These are phyloP conservation scores for Umbelopsis sp. DNA, from an alignment of 371 early-diverging fungal species.

Conservation along the genomic window DNA sequence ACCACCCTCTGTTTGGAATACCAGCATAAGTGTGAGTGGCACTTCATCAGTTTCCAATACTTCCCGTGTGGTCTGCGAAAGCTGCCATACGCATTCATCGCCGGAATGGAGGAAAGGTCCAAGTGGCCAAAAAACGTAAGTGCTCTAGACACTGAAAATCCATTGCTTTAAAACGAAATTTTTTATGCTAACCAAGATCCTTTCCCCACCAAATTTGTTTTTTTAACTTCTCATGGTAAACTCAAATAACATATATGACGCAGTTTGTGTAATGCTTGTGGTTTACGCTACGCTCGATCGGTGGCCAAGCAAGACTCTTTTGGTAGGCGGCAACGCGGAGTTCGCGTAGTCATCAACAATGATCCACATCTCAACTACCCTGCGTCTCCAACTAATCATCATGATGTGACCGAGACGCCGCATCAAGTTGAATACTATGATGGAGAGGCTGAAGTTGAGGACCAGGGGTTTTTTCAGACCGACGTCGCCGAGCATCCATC, in stretches of 20 bases:
- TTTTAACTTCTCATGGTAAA: neutral
- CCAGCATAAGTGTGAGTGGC: neutral
- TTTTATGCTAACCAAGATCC: too few species aligned
- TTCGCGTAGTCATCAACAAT: slow-evolving; percentile 14
- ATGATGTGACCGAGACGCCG: neutral
- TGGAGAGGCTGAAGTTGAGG: neutral
- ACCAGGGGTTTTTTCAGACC: neutral
- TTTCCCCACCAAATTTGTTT: neutral
- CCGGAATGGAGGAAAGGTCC: slow-evolving; percentile 85
- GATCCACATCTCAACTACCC: slow-evolving; percentile 6
- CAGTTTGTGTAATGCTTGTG: slow-evolving; percentile 81
- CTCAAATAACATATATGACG: neutral
- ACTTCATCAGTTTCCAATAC: neutral
- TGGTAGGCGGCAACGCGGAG: slow-evolving; percentile 23
- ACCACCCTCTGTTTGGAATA: neutral
- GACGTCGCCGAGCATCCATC: neutral
- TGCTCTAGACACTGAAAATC: slow-evolving; percentile 10
- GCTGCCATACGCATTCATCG: slow-evolving; percentile 70
- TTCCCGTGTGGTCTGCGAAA: slow-evolving; percentile 56
- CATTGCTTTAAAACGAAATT: neutral
- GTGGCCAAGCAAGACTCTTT: slow-evolving; percentile 56
- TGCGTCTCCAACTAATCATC: neutral
- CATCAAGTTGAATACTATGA: too few species aligned
- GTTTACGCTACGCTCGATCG: slow-evolving; percentile 73
- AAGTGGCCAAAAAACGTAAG: slow-evolving; percentile 78